Conservation (phyloP, 768 basidiomycete species). For the Phaeotremella skinneri region DNA sequence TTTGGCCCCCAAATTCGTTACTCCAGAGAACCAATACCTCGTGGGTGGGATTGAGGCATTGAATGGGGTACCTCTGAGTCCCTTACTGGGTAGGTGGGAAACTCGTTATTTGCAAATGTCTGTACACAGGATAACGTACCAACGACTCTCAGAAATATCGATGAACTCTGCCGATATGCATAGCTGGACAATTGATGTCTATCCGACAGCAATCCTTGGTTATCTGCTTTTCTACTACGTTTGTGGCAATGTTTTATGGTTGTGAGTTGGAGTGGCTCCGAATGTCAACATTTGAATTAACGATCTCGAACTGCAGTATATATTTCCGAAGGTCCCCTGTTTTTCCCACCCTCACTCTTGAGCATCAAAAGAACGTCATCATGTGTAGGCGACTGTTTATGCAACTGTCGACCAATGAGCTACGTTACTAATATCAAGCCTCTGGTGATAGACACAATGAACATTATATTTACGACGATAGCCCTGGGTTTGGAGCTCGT, state of each 20-base stretch:
- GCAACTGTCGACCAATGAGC: background rate
- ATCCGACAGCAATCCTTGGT: conserved; percentile 21
- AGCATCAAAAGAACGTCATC: conserved; percentile 34
- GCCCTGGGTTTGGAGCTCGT: conserved; percentile 32
- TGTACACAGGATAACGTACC: background rate
- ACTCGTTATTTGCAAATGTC: background rate
- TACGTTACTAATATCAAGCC: background rate
- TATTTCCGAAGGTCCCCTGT: conserved; percentile 8
- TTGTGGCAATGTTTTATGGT: conserved; percentile 15
- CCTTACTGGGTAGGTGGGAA: conserved; percentile 24
- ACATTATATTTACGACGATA: conserved; percentile 29
- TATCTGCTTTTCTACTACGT: conserved; percentile 32
- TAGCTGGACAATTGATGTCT: conserved; percentile 37
- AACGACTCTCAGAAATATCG: conserved; percentile 21
- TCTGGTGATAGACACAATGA: conserved; percentile 28
- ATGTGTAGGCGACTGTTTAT: conserved; percentile 30
- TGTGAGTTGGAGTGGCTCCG: conserved; percentile 13
- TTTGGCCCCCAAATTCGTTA: conserved; percentile 32
- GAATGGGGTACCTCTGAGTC: conserved; percentile 12
- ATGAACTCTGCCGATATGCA: conserved; percentile 22
- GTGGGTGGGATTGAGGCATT: conserved; percentile 17
- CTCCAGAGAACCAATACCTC: conserved; percentile 25
- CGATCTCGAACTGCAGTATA: background rate
- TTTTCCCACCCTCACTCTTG: conserved; percentile 13
- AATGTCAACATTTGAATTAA: background rate